Percentiles rank a stretch among this genome's conserved stretches.
Evolutionary conservation across 352 stramenopile species (phyloP).

Genomic region (Globisporangium lucens): DNA sequence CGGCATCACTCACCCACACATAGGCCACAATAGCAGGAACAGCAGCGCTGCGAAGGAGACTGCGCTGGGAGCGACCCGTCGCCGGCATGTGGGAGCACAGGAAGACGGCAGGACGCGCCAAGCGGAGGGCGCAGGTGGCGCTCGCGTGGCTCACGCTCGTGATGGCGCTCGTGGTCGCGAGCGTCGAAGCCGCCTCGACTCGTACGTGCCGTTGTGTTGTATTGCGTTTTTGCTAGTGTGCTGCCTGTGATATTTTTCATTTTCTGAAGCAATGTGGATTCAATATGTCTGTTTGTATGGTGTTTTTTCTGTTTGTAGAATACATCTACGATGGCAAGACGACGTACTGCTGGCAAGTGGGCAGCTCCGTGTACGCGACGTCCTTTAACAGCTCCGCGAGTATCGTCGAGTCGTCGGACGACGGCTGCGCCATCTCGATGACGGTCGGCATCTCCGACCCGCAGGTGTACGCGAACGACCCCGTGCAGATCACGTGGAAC

Average conservation of each 20-base stretch:
- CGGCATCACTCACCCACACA: background rate
- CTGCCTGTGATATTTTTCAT: background rate
- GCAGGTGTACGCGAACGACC: constrained; percentile 53
- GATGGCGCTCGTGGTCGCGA: constrained; percentile 14
- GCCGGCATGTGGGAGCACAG: constrained; percentile 14
- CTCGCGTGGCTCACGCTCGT: constrained; percentile 16
- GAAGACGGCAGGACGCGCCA: background rate
- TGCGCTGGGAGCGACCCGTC: constrained; percentile 6
- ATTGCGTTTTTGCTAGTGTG: background rate
- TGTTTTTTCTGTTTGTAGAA: constrained; percentile 3
- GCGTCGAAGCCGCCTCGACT: constrained; percentile 8
- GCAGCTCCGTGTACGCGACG: constrained; percentile 51
- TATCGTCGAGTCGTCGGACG: constrained; percentile 33
- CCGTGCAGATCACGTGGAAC: constrained; percentile 64
- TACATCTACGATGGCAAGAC: constrained; percentile 37
- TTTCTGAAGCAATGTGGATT: background rate
- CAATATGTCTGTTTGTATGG: background rate
- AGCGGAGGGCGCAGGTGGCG: constrained; percentile 8
- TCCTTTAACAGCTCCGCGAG: constrained; percentile 36
- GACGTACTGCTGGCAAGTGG: constrained; percentile 64
- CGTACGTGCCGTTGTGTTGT: constrained; percentile 1
- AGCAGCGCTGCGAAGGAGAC: background rate
- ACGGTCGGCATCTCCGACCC: constrained; percentile 38
- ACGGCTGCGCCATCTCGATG: constrained; percentile 51
- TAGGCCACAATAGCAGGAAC: background rate